These are phyloP conservation scores for Pontederia crassipes DNA, from an alignment of 176 grass and related monocot species.

Conservation along the genomic window DNA sequence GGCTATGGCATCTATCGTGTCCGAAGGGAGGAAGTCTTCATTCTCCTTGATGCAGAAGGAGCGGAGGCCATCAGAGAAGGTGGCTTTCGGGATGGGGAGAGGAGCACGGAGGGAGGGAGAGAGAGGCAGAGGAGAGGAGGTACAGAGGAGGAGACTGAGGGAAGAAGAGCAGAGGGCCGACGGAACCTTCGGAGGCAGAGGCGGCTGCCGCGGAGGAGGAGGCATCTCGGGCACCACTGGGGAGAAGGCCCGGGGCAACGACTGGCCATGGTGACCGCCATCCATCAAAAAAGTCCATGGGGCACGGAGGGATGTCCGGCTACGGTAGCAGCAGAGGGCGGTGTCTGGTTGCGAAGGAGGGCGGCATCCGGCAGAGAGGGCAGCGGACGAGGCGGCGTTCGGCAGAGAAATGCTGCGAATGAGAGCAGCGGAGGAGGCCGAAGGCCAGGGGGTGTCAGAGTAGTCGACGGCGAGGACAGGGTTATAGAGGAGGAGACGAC, in stretches of 20 bases:
- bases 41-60: slow-evolving; percentile 18
- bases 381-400: too few relatives aligned
- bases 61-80: not conserved
- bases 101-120: not conserved
- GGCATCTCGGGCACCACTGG: not conserved
- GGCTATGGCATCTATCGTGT: slow-evolving; percentile 21
- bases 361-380: too few relatives aligned
- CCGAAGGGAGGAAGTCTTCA: slow-evolving; percentile 36
- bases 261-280: not conserved
- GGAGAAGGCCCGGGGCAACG: not conserved
- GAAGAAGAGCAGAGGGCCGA: slow-evolving; percentile 2
- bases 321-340: too few relatives aligned
- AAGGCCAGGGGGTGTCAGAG: too few relatives aligned
- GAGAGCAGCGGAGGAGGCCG: too few relatives aligned
- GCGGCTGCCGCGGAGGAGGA: not conserved
- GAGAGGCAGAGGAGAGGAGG: slow-evolving; percentile 2
- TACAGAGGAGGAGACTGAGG: not conserved
- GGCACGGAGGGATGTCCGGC: too few relatives aligned
- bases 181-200: not conserved
- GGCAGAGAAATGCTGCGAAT: too few relatives aligned
- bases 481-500: too few relatives aligned
- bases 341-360: too few relatives aligned
- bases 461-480: too few relatives aligned
- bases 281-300: not conserved
- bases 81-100: not conserved